Evolutionary conservation across 108 stramenopile genomes (phyloP), one percentile per base, ranked within the genome.

Genomic region (Seminavis robusta): DNA sequence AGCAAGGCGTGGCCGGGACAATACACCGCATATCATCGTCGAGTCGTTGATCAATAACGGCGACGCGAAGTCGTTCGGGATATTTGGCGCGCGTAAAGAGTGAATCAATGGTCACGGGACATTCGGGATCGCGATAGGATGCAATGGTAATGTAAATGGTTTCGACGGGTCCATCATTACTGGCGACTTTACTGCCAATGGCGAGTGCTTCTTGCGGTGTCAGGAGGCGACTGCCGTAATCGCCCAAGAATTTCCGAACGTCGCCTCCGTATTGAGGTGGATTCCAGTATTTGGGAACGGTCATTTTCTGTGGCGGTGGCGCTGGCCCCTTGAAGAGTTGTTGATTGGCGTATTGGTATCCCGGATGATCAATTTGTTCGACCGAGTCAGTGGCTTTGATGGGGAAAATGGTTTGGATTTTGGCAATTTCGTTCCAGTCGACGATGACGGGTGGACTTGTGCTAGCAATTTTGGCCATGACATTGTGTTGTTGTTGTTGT

Each of bases 101-200:
- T 38, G 77, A 77, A 54, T 85, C 84, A 4, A 92, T 80, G 1
- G 90, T 92, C 31, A 61, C 53, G 31, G 68, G 74, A 53, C 90
- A 92, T 71, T 92, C 86, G 30, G 62, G 79, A 60, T 92, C 90
- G 1, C 90, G 81, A 61, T 88, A 92, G 1, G 74, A 77, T 13
- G 90, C 86, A 15, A 92, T 67, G 26, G 81, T 76, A 24, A 87
- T 56, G 62, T 76, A 92, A 31, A 92, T 84, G 5, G 90, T 92
- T 34, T 86, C 79, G 0, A 80, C 56, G 10, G 33, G 49, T 16
- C 39, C 38, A 9, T 52, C 47, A 25, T 16, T 4, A 7, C 31
- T 30, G 13, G 32, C 15, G 20, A 34, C 5, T 0, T 31, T 62
- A 37, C 71, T 77, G 20, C 90, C 90, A 44, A 92, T 75, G 25